These are phyloP conservation scores for Arthonia radiata DNA, from an alignment of 495 filamentous ascomycete genomes.

Conservation along the genomic window DNA sequence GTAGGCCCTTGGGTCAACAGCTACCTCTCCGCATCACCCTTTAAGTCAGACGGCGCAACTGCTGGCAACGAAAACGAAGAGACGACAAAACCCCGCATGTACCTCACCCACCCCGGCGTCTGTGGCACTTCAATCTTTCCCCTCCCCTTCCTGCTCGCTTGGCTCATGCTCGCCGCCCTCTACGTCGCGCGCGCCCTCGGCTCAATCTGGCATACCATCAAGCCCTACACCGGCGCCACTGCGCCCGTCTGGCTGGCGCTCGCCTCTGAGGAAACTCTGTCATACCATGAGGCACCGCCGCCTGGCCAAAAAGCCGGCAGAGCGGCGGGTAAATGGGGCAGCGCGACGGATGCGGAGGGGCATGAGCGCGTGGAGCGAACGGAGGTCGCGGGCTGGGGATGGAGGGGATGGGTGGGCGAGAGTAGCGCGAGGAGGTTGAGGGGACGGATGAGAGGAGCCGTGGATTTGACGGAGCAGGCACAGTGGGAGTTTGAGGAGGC, in stretches of 20 bases:
- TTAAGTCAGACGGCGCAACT: slow-evolving; percentile 12
- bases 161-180: slow-evolving; percentile 36
- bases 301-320: no score
- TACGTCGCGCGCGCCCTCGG: slow-evolving; percentile 21
- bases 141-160: slow-evolving; percentile 36
- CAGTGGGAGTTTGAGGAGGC: slow-evolving; percentile 47
- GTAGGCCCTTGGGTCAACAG: slow-evolving; percentile 27
- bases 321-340: slow-evolving; percentile 71
- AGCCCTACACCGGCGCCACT: slow-evolving; percentile 49
- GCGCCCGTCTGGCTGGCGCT: slow-evolving; percentile 61
- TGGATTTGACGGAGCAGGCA: slow-evolving; percentile 34
- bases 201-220: slow-evolving; percentile 23
- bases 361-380: slow-evolving; percentile 35
- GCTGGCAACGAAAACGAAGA: slow-evolving; percentile 4
- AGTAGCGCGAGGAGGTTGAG: slow-evolving; percentile 18
- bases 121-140: slow-evolving; percentile 59
- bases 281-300: slow-evolving; percentile 27
- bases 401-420: slow-evolving; percentile 40
- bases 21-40: slow-evolving; percentile 18
- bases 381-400: slow-evolving; percentile 69
- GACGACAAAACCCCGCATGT: slow-evolving; percentile 17
- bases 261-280: slow-evolving; percentile 36
- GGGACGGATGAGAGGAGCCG: slow-evolving; percentile 29
- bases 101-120: slow-evolving; percentile 70
- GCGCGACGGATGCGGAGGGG: slow-evolving; percentile 32